A percentile compares a stretch with the other conserved stretches of the same genome.
Evolutionary conservation across 1,284 basidiomycete genomes (phyloP).

Genomic region (Schizopora paradoxa): DNA sequence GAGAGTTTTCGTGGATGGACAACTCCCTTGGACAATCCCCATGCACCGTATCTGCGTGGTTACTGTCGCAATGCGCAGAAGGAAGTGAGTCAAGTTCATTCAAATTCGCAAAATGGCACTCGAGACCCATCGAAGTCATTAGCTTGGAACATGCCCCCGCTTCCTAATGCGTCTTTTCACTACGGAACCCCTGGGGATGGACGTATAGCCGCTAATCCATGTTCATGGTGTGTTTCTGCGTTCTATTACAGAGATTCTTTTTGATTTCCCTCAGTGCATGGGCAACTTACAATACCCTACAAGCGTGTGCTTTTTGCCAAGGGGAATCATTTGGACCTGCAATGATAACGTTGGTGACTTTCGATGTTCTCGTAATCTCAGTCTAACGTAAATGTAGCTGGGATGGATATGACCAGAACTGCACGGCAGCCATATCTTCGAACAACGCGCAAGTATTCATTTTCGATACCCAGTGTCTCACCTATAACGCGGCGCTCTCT

Average conservation of each 20-base stretch:
- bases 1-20: constrained; percentile 11
- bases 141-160: too few relatives aligned
- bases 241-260: not conserved
- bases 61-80: constrained; percentile 7
- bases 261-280: constrained; percentile 11
- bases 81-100: constrained; percentile 1
- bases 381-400: too few relatives aligned
- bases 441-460: too few relatives aligned
- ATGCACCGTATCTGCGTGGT: constrained; percentile 10
- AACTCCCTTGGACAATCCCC: constrained; percentile 11
- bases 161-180: too few relatives aligned
- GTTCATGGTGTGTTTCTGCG: constrained; percentile 6
- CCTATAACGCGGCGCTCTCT: not conserved
- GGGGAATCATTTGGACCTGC: constrained; percentile 2
- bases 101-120: not conserved
- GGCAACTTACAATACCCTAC: constrained; percentile 15
- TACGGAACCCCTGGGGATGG: too few relatives aligned
- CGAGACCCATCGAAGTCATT: too few relatives aligned
- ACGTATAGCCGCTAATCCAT: constrained; percentile 5
- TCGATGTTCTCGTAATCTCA: too few relatives aligned
- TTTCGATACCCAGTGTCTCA: not conserved
- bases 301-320: constrained; percentile 15
- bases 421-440: constrained; percentile 5
- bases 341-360: constrained; percentile 4
- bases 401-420: constrained; percentile 9